Conservation (phyloP, 1,139 yeast genomes). For the Yamadazyma atmosphaerica region DNA sequence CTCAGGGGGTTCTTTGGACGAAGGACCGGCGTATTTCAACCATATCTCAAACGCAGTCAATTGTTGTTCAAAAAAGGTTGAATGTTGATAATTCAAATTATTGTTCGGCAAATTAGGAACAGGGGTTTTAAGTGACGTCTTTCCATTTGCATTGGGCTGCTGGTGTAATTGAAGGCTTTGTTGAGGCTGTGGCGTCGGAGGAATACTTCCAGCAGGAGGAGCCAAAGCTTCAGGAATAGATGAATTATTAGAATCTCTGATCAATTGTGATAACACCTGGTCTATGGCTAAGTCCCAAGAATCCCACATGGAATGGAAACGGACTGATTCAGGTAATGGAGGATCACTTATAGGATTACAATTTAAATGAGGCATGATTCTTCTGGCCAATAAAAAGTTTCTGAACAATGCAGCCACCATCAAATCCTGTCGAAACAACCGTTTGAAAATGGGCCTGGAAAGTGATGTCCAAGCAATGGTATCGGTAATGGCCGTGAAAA, state of each 20-base stretch:
- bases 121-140: neutral
- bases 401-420: slow-evolving; percentile 96
- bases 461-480: slow-evolving; percentile 97
- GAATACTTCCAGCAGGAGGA: slow-evolving; percentile 4
- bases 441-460: slow-evolving; percentile 84
- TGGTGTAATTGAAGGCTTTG: slow-evolving; percentile 5
- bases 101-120: neutral
- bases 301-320: slow-evolving; percentile 94
- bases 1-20: slow-evolving; percentile 85
- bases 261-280: slow-evolving; percentile 77
- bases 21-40: slow-evolving; percentile 84
- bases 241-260: slow-evolving; percentile 28
- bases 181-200: slow-evolving; percentile 12
- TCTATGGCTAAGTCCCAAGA: slow-evolving; percentile 98
- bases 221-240: neutral
- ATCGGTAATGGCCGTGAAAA: slow-evolving; percentile 96
- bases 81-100: slow-evolving; percentile 64
- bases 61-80: slow-evolving; percentile 94
- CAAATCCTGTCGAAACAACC: slow-evolving; percentile 89
- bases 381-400: slow-evolving; percentile 85
- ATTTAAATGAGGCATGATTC: slow-evolving; percentile 91
- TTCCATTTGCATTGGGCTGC: slow-evolving; percentile 1
- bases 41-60: slow-evolving; percentile 94
- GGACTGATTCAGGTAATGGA: slow-evolving; percentile 77
- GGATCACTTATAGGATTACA: slow-evolving; percentile 97